phyloP scores from a whole-genome alignment of 23 red algal genomes.

The Gracilaria gracilis region DNA sequence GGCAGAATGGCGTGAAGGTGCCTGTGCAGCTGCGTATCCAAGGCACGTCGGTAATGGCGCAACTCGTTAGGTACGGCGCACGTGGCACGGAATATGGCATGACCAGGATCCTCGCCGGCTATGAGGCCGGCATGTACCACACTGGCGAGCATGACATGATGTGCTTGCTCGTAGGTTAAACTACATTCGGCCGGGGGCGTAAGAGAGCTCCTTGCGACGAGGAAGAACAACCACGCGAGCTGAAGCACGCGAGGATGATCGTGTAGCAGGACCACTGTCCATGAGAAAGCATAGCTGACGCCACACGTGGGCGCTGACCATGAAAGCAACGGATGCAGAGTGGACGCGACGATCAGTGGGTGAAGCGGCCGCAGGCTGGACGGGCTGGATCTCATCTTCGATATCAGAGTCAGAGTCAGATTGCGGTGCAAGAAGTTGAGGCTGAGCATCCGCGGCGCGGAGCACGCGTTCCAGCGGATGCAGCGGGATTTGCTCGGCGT shows the following conservation, averaged over 20 bases:
- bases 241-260: neutral
- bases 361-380: too few relatives aligned
- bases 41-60: slow-evolving; percentile 5
- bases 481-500: too few relatives aligned
- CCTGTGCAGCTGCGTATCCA: neutral
- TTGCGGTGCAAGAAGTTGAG: too few relatives aligned
- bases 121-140: slow-evolving; percentile 16
- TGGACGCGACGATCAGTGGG: neutral
- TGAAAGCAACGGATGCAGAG: slow-evolving; percentile 1
- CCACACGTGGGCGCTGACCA: slow-evolving; percentile 17
- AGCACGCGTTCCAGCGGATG: too few relatives aligned
- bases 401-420: too few relatives aligned
- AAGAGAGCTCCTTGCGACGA: slow-evolving; percentile 11
- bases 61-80: slow-evolving; percentile 22
- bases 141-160: neutral
- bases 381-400: too few relatives aligned
- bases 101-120: neutral
- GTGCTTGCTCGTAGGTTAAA: neutral
- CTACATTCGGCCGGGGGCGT: neutral
- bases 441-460: too few relatives aligned
- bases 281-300: slow-evolving; percentile 8
- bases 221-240: slow-evolving; percentile 14
- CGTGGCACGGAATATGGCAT: slow-evolving; percentile 10
- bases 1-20: neutral
- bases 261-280: too few relatives aligned